phyloP scores from a whole-genome alignment of 805 yeast genomes.

The Myxozyma lipomycoides region DNA sequence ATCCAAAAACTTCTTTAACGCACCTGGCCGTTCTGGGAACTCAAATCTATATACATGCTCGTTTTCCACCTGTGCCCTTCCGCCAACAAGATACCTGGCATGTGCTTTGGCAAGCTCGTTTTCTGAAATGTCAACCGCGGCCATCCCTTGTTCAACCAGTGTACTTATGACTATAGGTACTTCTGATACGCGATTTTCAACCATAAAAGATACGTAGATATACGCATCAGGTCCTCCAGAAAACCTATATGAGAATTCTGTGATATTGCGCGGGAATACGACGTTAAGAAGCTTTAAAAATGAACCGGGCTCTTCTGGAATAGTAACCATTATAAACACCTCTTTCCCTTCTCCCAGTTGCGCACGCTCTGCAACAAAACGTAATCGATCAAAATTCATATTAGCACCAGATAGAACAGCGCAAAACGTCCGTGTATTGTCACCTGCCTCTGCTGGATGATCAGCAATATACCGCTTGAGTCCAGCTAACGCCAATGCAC shows the following conservation, averaged over 20 bases:
- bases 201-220: constrained; percentile 84
- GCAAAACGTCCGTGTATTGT: constrained; percentile 70
- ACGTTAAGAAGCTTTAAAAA: constrained; percentile 71
- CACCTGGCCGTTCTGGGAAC: constrained; percentile 98
- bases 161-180: constrained; percentile 57
- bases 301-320: constrained; percentile 92
- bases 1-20: constrained; percentile 72
- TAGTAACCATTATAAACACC: constrained; percentile 82
- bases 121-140: constrained; percentile 78
- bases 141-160: constrained; percentile 49
- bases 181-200: constrained; percentile 67
- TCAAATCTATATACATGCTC: constrained; percentile 82
- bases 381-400: constrained; percentile 93
- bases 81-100: constrained; percentile 95
- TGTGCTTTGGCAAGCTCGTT: constrained; percentile 95
- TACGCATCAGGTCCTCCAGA: constrained; percentile 53
- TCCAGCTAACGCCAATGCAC: constrained; percentile 96
- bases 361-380: constrained; percentile 96
- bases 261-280: constrained; percentile 82
- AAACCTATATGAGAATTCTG: constrained; percentile 90
- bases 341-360: constrained; percentile 98
- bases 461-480: constrained; percentile 70
- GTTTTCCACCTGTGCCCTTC: constrained; percentile 64
- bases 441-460: constrained; percentile 57
- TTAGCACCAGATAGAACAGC: constrained; percentile 94